phyloP scores from a whole-genome alignment of 2,329 filamentous ascomycete species.

The Colletotrichum viniferum region DNA sequence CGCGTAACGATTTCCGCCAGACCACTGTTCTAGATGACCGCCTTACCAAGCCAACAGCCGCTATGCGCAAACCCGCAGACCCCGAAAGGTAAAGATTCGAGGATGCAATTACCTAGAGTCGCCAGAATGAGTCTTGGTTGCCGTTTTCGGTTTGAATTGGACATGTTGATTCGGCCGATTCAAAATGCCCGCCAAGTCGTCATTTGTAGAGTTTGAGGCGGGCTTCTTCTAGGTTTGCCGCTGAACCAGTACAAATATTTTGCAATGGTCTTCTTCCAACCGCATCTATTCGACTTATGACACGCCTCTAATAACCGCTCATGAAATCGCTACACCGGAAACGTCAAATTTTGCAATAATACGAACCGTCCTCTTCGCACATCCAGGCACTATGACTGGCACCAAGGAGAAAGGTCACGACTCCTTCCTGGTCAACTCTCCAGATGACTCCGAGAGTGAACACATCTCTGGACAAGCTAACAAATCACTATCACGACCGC shows the following conservation, averaged over 20 bases:
- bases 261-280: not conserved
- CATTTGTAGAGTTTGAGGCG: not conserved
- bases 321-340: not conserved
- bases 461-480: conserved; percentile 48
- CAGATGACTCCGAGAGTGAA: not conserved
- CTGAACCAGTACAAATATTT: not conserved
- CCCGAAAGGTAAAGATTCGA: not conserved
- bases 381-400: not conserved
- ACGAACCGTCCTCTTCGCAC: not conserved
- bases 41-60: not conserved
- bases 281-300: not conserved
- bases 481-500: conserved; percentile 61
- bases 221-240: not conserved
- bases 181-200: not conserved
- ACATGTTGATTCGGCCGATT: not conserved
- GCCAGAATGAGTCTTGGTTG: conserved; percentile 7
- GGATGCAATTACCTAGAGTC: not conserved
- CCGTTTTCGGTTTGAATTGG: not conserved
- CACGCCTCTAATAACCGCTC: not conserved
- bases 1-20: not conserved
- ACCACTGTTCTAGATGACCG: not conserved
- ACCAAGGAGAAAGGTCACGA: not conserved
- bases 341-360: not conserved
- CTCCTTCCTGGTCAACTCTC: not conserved
- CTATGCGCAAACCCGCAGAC: not conserved